Evolutionary conservation across 176 grass and related monocot species (phyloP).

Genomic region (Oryza glumipatula): DNA sequence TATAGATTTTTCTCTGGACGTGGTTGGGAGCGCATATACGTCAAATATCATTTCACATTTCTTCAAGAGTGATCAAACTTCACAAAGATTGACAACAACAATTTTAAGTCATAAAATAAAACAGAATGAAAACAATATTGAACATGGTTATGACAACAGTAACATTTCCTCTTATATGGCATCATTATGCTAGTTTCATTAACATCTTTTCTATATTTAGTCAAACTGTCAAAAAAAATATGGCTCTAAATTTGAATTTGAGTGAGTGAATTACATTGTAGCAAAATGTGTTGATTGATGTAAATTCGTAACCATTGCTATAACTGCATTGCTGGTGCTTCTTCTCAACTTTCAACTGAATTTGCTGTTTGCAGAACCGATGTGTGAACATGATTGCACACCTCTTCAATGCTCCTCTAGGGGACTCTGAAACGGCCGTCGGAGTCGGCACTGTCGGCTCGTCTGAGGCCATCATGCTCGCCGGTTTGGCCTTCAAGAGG

Average conservation of each 20-base stretch:
- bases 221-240: no score
- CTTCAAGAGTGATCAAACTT: neutral
- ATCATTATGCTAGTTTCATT: no score
- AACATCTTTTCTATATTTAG: no score
- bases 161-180: no score
- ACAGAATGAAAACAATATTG: no score
- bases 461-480: conserved; percentile 94
- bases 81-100: neutral
- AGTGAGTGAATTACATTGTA: neutral
- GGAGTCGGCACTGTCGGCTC: conserved; percentile 87
- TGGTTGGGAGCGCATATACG: no score
- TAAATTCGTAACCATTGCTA: neutral
- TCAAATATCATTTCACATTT: no score
- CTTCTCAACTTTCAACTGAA: neutral
- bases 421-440: conserved; percentile 63
- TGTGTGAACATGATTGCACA: conserved; percentile 95
- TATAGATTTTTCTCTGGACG: no score
- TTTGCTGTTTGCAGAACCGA: conserved; percentile 57
- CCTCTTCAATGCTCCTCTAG: conserved; percentile 85
- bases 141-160: no score
- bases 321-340: neutral
- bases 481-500: conserved; percentile 85
- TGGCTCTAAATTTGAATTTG: no score
- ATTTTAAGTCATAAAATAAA: neutral
- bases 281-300: neutral